Conservation (phyloP, 345 rosid genomes). For the Turnera subulata region DNA sequence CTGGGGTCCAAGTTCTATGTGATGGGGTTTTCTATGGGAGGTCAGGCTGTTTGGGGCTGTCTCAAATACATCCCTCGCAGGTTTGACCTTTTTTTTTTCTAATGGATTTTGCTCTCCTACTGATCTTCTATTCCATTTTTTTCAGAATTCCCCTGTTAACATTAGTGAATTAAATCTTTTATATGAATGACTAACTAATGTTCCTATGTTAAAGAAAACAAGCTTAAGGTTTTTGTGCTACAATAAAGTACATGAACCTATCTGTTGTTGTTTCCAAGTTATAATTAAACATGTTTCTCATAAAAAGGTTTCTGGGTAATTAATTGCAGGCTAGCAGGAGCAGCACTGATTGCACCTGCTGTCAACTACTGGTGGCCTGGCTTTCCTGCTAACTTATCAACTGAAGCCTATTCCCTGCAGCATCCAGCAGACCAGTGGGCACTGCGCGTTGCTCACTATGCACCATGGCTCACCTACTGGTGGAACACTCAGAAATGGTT, state of each 20-base stretch:
- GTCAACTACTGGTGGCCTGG: constrained; percentile 84
- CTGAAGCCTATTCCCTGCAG: constrained; percentile 31
- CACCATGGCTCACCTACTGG: constrained; percentile 80
- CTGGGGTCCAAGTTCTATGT: constrained; percentile 69
- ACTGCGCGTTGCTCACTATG: constrained; percentile 52
- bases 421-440: constrained; percentile 47
- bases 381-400: constrained; percentile 49
- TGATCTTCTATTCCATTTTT: no score
- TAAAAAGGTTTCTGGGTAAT: background rate
- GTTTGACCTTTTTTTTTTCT: no score
- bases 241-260: no score
- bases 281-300: background rate
- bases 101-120: no score
- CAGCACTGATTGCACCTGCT: constrained; percentile 62
- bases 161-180: no score
- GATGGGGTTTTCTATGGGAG: constrained; percentile 80
- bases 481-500: constrained; percentile 87
- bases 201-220: no score
- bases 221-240: no score
- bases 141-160: no score
- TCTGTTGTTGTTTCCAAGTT: no score
- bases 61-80: constrained; percentile 76
- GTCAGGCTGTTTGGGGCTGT: constrained; percentile 63
- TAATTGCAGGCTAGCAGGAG: constrained; percentile 55
- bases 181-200: no score